Evolutionary conservation across 78 protist species (phyloP).

Genomic region (Dictyostelium firmibasis): DNA sequence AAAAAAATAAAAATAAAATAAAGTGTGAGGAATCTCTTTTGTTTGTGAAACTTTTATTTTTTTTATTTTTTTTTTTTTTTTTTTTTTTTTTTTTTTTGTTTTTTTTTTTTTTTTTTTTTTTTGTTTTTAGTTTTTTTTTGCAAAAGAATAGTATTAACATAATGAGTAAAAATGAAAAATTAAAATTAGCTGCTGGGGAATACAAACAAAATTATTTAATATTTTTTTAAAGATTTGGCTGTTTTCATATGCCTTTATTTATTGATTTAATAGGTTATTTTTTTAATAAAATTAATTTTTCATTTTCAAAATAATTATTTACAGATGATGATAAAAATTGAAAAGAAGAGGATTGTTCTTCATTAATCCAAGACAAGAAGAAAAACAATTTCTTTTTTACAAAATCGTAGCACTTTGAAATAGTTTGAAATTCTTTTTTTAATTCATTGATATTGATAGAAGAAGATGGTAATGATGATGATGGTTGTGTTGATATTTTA

Average conservation of each 20-base stretch:
- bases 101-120: too few relatives aligned
- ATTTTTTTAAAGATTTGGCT: too few relatives aligned
- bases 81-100: too few relatives aligned
- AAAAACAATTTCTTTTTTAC: slow-evolving; percentile 13
- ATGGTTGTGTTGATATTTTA: neutral
- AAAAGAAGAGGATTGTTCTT: neutral
- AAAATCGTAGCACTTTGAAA: neutral
- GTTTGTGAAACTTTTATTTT: too few relatives aligned
- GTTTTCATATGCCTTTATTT: too few relatives aligned
- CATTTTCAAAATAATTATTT: neutral
- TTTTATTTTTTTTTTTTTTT: neutral
- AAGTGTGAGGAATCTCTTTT: too few relatives aligned
- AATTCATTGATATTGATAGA: neutral
- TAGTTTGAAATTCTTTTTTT: neutral
- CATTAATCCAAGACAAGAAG: slow-evolving; percentile 38
- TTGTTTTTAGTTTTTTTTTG: too few relatives aligned
- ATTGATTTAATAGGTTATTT: neutral
- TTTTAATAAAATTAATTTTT: slow-evolving; percentile 1
- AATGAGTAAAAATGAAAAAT: too few relatives aligned
- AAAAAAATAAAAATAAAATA: neutral
- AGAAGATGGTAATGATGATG: neutral
- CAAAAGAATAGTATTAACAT: too few relatives aligned
- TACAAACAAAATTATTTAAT: too few relatives aligned
- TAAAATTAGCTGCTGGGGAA: too few relatives aligned
- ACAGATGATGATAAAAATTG: neutral